Conservation (phyloP, 768 basidiomycete species). For the Jaapia argillacea region DNA sequence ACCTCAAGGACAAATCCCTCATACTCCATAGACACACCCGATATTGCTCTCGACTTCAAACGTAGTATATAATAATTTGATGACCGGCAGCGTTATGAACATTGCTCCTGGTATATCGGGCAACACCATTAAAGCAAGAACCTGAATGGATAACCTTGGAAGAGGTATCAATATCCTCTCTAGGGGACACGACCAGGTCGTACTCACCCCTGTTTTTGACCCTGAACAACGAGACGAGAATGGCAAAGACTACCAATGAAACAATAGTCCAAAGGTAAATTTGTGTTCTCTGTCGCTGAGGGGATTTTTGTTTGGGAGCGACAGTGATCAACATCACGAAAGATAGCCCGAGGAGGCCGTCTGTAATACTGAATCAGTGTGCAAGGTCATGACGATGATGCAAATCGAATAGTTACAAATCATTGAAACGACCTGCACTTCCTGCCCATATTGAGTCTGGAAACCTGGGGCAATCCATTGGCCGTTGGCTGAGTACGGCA, state of each 20-base stretch:
- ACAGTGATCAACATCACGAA: conserved; percentile 77
- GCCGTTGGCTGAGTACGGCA: conserved; percentile 59
- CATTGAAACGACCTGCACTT: conserved; percentile 77
- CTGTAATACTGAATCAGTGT: conserved; percentile 26
- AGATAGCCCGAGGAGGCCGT: conserved; percentile 70
- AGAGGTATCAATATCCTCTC: conserved; percentile 1
- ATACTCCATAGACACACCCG: too few relatives aligned
- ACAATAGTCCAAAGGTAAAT: conserved; percentile 85
- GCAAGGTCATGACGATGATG: neutral
- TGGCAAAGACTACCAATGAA: conserved; percentile 75
- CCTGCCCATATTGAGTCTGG: conserved; percentile 86
- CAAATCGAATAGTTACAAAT: conserved; percentile 55
- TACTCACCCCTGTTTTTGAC: conserved; percentile 89
- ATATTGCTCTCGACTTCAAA: too few relatives aligned
- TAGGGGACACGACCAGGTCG: neutral
- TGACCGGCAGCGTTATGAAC: too few relatives aligned
- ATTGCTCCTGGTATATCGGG: too few relatives aligned
- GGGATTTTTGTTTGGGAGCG: conserved; percentile 67
- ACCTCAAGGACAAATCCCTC: too few relatives aligned
- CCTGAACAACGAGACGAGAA: conserved; percentile 79
- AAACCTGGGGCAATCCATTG: conserved; percentile 85
- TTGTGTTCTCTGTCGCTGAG: conserved; percentile 70
- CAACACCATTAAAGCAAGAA: conserved; percentile 59
- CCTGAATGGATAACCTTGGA: conserved; percentile 71
- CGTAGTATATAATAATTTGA: too few relatives aligned